These are phyloP conservation scores for Botrytis hyacinthi DNA, from an alignment of 2,329 filamentous ascomycete species.

Conservation along the genomic window DNA sequence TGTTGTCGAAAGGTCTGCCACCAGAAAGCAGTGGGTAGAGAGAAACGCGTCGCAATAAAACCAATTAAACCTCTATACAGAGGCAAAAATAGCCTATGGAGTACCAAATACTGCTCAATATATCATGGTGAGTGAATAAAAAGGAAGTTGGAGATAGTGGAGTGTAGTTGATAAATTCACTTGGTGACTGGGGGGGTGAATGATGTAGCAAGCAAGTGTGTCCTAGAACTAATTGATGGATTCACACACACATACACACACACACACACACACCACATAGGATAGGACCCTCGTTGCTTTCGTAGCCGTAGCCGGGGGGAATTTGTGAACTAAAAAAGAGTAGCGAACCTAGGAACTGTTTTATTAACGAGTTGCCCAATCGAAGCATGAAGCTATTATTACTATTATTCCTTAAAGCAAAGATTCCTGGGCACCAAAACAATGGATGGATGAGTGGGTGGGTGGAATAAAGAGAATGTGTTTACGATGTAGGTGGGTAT, in stretches of 20 bases:
- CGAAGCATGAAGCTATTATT: not conserved
- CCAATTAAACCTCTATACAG: constrained; percentile 29
- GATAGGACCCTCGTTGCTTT: not conserved
- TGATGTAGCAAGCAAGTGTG: not conserved
- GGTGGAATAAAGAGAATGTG: too few species aligned
- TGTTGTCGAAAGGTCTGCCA: constrained; percentile 14
- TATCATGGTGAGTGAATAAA: constrained; percentile 31
- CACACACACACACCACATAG: not conserved
- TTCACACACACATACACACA: too few species aligned
- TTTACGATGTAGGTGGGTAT: not conserved
- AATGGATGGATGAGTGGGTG: not conserved
- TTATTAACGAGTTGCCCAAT: not conserved
- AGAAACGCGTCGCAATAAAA: constrained; percentile 32
- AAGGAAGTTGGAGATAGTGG: constrained; percentile 2
- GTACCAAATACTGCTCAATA: constrained; percentile 33
- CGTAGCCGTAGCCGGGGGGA: not conserved
- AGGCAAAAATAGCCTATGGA: constrained; percentile 35
- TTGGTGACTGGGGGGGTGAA: constrained; percentile 11
- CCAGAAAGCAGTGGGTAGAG: not conserved
- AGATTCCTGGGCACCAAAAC: not conserved
- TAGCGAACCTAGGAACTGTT: constrained; percentile 1
- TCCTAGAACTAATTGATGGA: not conserved
- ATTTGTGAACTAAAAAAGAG: constrained; percentile 4
- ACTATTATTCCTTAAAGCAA: not conserved
- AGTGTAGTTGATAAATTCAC: constrained; percentile 5